Evolutionary conservation across 306 rosid species (phyloP).

Genomic region (cucumber (Cucumis sativus)): Cucumber_9930_V3 NC_026658.2:6240501-6241000

Average conservation of each 20-base stretch:
- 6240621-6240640: constrained; percentile 15
- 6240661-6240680: constrained; percentile 55
- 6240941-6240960: constrained; percentile 4
- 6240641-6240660: constrained; percentile 32
- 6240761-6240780: background rate
- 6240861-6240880: too few species aligned
- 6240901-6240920: background rate
- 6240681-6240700: constrained; percentile 41
- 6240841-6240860: too few species aligned
- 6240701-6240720: background rate
- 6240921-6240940: background rate
- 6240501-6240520: constrained; percentile 22
- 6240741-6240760: background rate
- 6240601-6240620: constrained; percentile 24
- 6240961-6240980: constrained; percentile 66
- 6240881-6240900: too few species aligned
- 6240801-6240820: too few species aligned
- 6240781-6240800: background rate
- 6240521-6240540: constrained; percentile 23
- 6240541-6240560: constrained; percentile 59
- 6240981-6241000: constrained; percentile 89
- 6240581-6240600: constrained; percentile 22
- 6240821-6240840: too few species aligned
- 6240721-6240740: background rate
- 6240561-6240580: constrained; percentile 35